Percentiles rank a stretch among this genome's conserved stretches.
These are phyloP conservation scores for Exophiala sideris DNA, from an alignment of 2,329 filamentous ascomycete genomes.

Conservation along the genomic window DNA sequence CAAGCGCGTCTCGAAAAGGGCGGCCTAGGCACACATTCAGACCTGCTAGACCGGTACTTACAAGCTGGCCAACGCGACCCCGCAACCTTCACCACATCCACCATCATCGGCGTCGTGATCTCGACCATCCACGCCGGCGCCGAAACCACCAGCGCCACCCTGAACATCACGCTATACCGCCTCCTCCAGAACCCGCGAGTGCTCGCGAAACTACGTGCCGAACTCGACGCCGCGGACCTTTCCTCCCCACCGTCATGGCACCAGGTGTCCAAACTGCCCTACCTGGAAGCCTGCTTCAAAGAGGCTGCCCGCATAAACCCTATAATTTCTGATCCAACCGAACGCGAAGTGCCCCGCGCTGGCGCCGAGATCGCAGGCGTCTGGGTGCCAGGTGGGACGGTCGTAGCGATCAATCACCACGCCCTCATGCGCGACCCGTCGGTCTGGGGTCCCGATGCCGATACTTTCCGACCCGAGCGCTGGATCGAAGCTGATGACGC, in stretches of 20 bases:
- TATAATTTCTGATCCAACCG: slow-evolving; percentile 19
- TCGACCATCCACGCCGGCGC: slow-evolving; percentile 21
- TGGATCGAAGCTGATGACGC: slow-evolving; percentile 39
- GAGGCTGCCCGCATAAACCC: slow-evolving; percentile 11
- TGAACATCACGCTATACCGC: slow-evolving; percentile 33
- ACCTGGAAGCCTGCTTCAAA: slow-evolving; percentile 16
- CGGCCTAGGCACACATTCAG: slow-evolving; percentile 42
- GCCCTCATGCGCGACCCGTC: slow-evolving; percentile 39
- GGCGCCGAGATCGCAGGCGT: slow-evolving; percentile 18
- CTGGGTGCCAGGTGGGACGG: slow-evolving; percentile 15
- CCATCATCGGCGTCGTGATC: slow-evolving; percentile 14
- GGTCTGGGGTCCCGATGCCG: slow-evolving; percentile 38
- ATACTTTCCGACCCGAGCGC: slow-evolving; percentile 43
- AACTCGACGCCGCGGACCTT: slow-evolving; percentile 11
- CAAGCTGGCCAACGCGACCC: slow-evolving; percentile 60
- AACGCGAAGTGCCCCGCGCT: slow-evolving; percentile 24
- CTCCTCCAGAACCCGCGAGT: slow-evolving; percentile 43
- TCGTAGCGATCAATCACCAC: slow-evolving; percentile 31
- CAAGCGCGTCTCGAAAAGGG: slow-evolving; percentile 4
- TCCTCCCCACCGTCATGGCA: slow-evolving; percentile 3
- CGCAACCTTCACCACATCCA: slow-evolving; percentile 2
- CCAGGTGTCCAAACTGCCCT: slow-evolving; percentile 60
- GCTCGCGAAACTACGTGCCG: slow-evolving; percentile 9
- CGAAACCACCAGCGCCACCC: slow-evolving; percentile 14
- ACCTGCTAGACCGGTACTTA: slow-evolving; percentile 71